Evolutionary conservation across 2,329 filamentous ascomycete genomes (phyloP).

Genomic region (Corinectria fuckeliana): DNA sequence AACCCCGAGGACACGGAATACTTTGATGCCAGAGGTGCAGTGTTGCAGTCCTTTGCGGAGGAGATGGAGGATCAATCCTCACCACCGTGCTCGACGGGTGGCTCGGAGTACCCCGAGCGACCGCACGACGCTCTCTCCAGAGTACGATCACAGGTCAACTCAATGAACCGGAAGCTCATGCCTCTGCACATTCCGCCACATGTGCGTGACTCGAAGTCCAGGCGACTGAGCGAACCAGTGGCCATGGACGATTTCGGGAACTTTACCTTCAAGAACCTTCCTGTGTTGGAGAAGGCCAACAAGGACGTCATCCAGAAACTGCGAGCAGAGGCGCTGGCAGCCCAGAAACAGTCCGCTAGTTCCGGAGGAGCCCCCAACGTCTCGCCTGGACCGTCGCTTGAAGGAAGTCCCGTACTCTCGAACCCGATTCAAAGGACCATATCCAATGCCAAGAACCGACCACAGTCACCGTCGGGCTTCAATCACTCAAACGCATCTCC

Average conservation of each 20-base stretch:
- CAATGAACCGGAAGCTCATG: constrained; percentile 90
- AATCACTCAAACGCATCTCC: constrained; percentile 86
- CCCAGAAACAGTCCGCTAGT: constrained; percentile 61
- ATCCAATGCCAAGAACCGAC: constrained; percentile 84
- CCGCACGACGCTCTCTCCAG: constrained; percentile 94
- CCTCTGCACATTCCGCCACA: constrained; percentile 96
- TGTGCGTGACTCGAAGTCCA: constrained; percentile 86
- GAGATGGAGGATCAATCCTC: constrained; percentile 91
- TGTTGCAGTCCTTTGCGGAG: constrained; percentile 88
- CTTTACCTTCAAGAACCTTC: constrained; percentile 96
- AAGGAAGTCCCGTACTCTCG: constrained; percentile 83
- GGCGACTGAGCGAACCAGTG: constrained; percentile 89
- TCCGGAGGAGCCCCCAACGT: constrained; percentile 50
- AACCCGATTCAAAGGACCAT: constrained; percentile 82
- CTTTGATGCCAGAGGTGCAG: constrained; percentile 91
- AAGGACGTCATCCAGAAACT: constrained; percentile 98
- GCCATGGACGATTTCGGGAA: constrained; percentile 91
- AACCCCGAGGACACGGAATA: constrained; percentile 98
- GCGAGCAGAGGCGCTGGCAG: constrained; percentile 83
- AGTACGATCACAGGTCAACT: constrained; percentile 83
- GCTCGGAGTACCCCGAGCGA: constrained; percentile 81
- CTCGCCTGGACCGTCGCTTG: constrained; percentile 73
- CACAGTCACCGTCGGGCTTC: constrained; percentile 83
- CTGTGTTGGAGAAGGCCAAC: constrained; percentile 96
- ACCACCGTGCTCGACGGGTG: constrained; percentile 72